Evolutionary conservation across 2,329 filamentous ascomycete genomes (phyloP), one percentile per base, ranked within the genome.

Genomic region (Trichophyton simii): DNA sequence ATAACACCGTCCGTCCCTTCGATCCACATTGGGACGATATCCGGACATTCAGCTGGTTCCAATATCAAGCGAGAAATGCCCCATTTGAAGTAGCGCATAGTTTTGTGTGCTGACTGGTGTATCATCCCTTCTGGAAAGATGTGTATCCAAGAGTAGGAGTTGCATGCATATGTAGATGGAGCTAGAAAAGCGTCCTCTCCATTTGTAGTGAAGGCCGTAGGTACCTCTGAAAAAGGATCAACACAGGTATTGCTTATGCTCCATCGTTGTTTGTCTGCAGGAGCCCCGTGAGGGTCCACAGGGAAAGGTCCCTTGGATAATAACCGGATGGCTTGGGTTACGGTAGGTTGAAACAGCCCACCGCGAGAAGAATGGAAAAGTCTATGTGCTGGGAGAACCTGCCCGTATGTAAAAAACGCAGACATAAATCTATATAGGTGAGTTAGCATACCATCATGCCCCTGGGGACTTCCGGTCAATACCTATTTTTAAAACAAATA

Each of bases 1-100:
- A 97, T 96, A 67, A 96, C 80, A 63, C 87, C 77, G 71, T 96
- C 88, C 15, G 88, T 88, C 31, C 94, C 94, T 69, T 96, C 89
- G 58, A 97, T 87, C 79, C 95, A 99, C 76, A 99, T 92, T 50
- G 94, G 91, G 41, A 99, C 82, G 20, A 99, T 82, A 67, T 95
- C 89, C 0, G 94, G 94, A 64, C 88, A 86, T 2, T 90, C 89
- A 57, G 92, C 88, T 55, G 87, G 84, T 74, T 99, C 94, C 55
- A 99, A 83, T 62, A 99, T 94, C 62, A 97, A 80, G 1, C 94
- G 84, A 5, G 92, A 90, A 1, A 97, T 81, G 0, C 94, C 94
- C 94, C 94, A 99, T 78, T 96, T 96, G 83, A 97, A 97, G 76
- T 99, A 99, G 34, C 94, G 87, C 80, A 97, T 86, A 6, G 86